A percentile compares a stretch with the other conserved stretches of the same genome.
Evolutionary conservation across 106 monocot genomes (phyloP).

Genomic region (Acorus calamus): DNA sequence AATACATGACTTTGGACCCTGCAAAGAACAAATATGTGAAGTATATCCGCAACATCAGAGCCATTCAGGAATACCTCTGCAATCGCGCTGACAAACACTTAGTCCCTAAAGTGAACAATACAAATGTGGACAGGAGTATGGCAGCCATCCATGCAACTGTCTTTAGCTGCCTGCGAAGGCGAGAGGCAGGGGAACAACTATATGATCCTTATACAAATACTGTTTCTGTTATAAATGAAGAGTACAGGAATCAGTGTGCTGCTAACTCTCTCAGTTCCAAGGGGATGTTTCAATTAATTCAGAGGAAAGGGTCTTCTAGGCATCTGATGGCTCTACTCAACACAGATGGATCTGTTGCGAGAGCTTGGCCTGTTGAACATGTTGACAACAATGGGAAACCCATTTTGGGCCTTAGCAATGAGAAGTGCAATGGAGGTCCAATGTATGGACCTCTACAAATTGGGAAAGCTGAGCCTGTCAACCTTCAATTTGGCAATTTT

Average conservation of each 20-base stretch:
- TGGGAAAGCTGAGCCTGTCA: slow-evolving; percentile 49
- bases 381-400: slow-evolving; percentile 12
- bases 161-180: slow-evolving; percentile 73
- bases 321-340: slow-evolving; percentile 81
- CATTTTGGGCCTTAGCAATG: slow-evolving; percentile 7
- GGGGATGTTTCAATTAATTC: slow-evolving; percentile 86
- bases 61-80: slow-evolving; percentile 88
- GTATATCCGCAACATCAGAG: slow-evolving; percentile 78
- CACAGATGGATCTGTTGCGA: slow-evolving; percentile 78
- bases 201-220: slow-evolving; percentile 77
- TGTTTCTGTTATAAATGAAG: slow-evolving; percentile 55
- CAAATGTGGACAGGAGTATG: slow-evolving; percentile 88
- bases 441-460: slow-evolving; percentile 62
- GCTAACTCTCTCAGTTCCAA: slow-evolving; percentile 74
- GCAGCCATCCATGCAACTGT: slow-evolving; percentile 87
- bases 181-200: slow-evolving; percentile 43
- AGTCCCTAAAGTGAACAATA: slow-evolving; percentile 91
- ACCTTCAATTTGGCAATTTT: slow-evolving; percentile 77
- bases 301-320: slow-evolving; percentile 70
- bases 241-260: slow-evolving; percentile 68
- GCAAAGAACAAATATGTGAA: slow-evolving; percentile 89
- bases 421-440: slow-evolving; percentile 37
- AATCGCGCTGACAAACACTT: slow-evolving; percentile 82
- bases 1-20: slow-evolving; percentile 94
- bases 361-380: slow-evolving; percentile 56